Base-by-base conservation (phyloP, 169 alveolate genomes). In the Cytauxzoon felis region DNA sequence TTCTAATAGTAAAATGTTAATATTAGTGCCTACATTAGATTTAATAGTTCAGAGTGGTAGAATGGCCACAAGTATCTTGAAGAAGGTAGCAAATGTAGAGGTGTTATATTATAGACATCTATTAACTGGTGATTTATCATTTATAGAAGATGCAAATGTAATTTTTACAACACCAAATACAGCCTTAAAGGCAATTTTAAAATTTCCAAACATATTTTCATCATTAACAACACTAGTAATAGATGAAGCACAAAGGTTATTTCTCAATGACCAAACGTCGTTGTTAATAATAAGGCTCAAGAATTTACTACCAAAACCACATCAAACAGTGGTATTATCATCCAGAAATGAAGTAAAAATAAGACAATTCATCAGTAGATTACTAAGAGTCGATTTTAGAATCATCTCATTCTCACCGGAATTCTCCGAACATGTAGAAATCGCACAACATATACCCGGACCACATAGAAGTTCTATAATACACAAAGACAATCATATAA, bases 1-100 rank as follows among this genome's bases (percentile, higher is more conserved):
- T 45, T 5, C 29, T 21, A 54, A 63, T 24, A 27, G 8, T 9
- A 65, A 67, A 26, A 24, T 50, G 18, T 45, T 65, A 23, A 76
- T 76, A 11, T 29, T 76, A 29, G 57, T 76, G 21, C 86, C 86
- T 2, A 76, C 86, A 24, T 21, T 58, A n/a, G 86, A 76, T 38
- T 38, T 76, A 7, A 69, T 66, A 1, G 21, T 76, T 33, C 57
- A 48, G 6, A 81, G 68, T 9, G 60, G 78, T 57, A 54, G 86
- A 26, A 42, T 32, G 6, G 86, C 84, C 7, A 8, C 57, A 19
- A 72, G 78, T 1, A 54, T 52, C 32, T 29, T 73, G 5, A 56
- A 60, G 18, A 41, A 43, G 26, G 43, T 48, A 23, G 33, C 51
- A n/a, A 73, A 33, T 19, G 84, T 73, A 24, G 9, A 40, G n/a